Base-by-base conservation (phyloP, 768 basidiomycete genomes). In the Sporobolomyces pararoseus region DNA sequence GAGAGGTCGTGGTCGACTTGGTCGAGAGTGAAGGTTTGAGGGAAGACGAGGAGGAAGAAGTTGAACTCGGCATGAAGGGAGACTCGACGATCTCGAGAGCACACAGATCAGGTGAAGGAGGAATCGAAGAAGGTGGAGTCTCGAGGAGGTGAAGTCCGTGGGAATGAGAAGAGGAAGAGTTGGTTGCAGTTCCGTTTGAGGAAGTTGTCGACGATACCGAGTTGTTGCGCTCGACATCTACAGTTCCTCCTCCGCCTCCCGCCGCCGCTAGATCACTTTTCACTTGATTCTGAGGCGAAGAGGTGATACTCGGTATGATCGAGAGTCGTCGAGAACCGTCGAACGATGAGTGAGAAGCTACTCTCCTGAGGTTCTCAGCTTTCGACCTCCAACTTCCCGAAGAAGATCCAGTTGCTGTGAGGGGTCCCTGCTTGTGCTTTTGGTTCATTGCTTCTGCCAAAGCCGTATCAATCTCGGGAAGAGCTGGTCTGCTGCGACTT, bases 181-280 rank as follows among this genome's bases (percentile, higher is more conserved):
- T 46, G 6, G 59, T 39, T 37, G 54, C 64, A 5, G 72, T 69
- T 6, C 46, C 63, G 50, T 57, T 63, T 10, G 59, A 62, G 7
- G 71, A 68, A 0, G 63, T 49, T 4, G 63, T 58, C 16, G 72
- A 73, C 31, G 72, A 73, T 10, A 73, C 72, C 17, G 72, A 73
- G 65, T 73, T 73, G 67, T 69, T 73, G 19, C 72, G 44, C 44
- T 69, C 72, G 55, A 73, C 64, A 39, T 73, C 72, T 27, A 31
- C 57, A 5, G 59, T 44, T 44, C 42, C 42, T 3, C 27, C 23
- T 21, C 34, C 25, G 32, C 37, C 57, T 58, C 19, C 21, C 6
- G 7, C 46, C 6, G 21, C 46, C 12, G 46, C 13, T 42, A 17
- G 39, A 42, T 42, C 39, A 17, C 39, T 42, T 17, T 42, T 42